Percentiles rank a stretch among this genome's conserved stretches.
Conservation (phyloP, 371 early-diverging fungal species). For the Haplosporangium sp. region DNA sequence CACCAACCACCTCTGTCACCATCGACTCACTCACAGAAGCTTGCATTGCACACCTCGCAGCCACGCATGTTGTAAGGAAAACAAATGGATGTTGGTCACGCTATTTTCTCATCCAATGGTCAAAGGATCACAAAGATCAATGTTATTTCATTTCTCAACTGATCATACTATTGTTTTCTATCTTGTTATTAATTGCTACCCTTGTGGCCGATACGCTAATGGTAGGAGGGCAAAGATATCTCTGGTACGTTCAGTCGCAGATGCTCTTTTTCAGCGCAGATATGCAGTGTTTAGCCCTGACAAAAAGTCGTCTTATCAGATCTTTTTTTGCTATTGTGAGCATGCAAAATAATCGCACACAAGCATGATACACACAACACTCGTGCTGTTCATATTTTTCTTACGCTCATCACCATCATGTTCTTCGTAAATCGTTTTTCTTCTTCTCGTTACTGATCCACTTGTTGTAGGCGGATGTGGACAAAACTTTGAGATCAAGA, state of each 20-base stretch:
- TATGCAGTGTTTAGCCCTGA: too few relatives aligned
- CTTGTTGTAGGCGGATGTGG: slow-evolving; percentile 76
- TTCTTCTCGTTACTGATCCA: too few relatives aligned
- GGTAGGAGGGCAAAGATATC: slow-evolving; percentile 49
- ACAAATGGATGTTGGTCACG: background rate
- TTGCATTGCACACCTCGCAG: slow-evolving; percentile 64
- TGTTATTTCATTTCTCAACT: background rate
- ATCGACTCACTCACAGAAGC: slow-evolving; percentile 63
- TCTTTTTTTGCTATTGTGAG: background rate
- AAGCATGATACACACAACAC: too few relatives aligned
- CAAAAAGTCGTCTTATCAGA: too few relatives aligned
- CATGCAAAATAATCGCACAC: too few relatives aligned
- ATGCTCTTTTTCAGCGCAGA: too few relatives aligned
- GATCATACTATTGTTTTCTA: background rate
- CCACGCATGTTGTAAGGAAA: slow-evolving; percentile 69
- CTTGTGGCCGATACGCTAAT: background rate
- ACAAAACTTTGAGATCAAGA: slow-evolving; percentile 80
- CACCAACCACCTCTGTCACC: slow-evolving; percentile 60
- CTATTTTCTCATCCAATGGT: background rate
- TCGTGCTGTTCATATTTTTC: too few relatives aligned
- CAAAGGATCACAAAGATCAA: background rate
- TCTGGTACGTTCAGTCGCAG: slow-evolving; percentile 35
- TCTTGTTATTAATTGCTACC: background rate
- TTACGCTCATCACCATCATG: too few relatives aligned
- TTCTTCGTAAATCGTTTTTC: too few relatives aligned